Percentiles rank a stretch among this genome's conserved stretches.
These are phyloP conservation scores for Ulota crispa DNA, from an alignment of 225 moss, liverwort and hornwort genomes.

Conservation along the genomic window DNA sequence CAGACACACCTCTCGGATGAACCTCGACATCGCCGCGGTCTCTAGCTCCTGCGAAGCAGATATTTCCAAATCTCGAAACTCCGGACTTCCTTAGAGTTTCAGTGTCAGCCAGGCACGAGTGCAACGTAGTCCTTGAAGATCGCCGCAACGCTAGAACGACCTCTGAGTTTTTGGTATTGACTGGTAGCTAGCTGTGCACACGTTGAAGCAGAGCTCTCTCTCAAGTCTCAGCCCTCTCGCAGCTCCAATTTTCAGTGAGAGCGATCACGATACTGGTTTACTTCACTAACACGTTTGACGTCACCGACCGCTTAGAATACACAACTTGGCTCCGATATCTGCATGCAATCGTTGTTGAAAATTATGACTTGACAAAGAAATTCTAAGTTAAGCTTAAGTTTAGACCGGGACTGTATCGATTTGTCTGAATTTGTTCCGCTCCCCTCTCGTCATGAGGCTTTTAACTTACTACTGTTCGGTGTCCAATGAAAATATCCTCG, in stretches of 20 bases:
- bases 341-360: not conserved
- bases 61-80: not conserved
- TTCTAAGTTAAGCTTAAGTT: no score
- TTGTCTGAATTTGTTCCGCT: not conserved
- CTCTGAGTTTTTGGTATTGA: not conserved
- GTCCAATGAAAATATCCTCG: not conserved
- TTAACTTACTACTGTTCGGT: not conserved
- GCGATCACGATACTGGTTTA: not conserved
- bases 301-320: not conserved
- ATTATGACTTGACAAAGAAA: not conserved
- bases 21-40: slow-evolving; percentile 26
- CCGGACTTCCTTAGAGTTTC: not conserved
- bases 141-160: not conserved
- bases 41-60: not conserved
- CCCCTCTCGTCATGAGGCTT: not conserved
- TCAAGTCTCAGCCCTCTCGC: no score
- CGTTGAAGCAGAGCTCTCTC: not conserved
- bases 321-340: not conserved
- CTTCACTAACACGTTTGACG: slow-evolving; percentile 24
- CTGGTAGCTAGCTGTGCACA: not conserved
- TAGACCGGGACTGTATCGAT: not conserved
- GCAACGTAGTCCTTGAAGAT: not conserved
- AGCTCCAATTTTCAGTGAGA: not conserved
- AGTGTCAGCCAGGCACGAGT: not conserved
- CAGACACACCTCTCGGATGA: slow-evolving; percentile 40